Evolutionary conservation across 78 protist species (phyloP), one percentile per base, ranked within the genome.

Genomic region (Planoprotostelium fungivorum): DNA sequence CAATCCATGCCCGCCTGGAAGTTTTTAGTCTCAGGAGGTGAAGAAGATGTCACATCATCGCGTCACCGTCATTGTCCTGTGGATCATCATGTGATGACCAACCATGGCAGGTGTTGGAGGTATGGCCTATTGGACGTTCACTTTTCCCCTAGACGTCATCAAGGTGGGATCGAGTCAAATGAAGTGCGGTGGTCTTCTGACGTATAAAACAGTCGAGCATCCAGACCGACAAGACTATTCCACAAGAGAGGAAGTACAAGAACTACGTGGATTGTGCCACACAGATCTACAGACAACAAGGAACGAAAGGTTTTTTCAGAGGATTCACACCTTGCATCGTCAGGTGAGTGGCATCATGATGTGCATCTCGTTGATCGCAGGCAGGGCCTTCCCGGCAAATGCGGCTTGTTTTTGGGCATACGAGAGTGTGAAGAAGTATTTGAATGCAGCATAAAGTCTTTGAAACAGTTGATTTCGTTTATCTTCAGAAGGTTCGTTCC

Each of bases 111-210:
- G 89, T 35, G 90, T 94, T 73, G 96, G 94, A 39, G 97, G 97
- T 92, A 86, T 95, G 38, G 90, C 94, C 1, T 95, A 95, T 86
- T 95, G 97, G 97, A 86, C 95, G 28, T 38, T 91, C 25, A 88
- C 93, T 36, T 95, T 87, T 36, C 97, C 97, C 25, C 38, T 88
- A 23, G 97, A 95, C 90, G 89, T 89, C 31, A 88, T 95, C 84
- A 95, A 95, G 73, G 73, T 51, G 31, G 16, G 5, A 25, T 51
- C 16, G 16, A 25, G 5, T 16, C 73, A 51, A 51, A 25, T 16
- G 5, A 25, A 51, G 5, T 51, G 73, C 16, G 73, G 5, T 51
- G 5, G 73, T 51, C 5, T 51, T 5, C 73, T 51, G 73, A 51
- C 5, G 16, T 51, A 16, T 5, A n/a, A 25, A 16, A 51, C 16